Base-by-base conservation (phyloP, 2,329 filamentous ascomycete genomes). In the Colletotrichum zoysiae region DNA sequence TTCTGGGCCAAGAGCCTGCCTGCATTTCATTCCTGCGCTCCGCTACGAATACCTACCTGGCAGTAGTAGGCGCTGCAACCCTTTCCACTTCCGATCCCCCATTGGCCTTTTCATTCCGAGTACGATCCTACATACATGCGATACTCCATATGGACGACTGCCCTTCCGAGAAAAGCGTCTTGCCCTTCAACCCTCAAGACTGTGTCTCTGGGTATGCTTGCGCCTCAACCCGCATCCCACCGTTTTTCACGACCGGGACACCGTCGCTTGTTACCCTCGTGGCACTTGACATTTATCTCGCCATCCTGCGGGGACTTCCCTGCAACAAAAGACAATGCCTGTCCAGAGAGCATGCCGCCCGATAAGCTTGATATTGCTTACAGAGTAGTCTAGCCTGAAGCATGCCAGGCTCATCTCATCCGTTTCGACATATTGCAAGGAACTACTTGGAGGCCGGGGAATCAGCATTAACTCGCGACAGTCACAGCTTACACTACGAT, bases 361-460 rank as follows among this genome's bases (percentile, higher is more conserved):
- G 35, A 70, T 61, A 57, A 56, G 48, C 55, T 70, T 46, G 38
- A 40, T 48, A n/a, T 48, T 42, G 38, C 46, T 46, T 20, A 30
- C 30, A 30, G 30, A 30, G 30, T 30, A 68, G 30, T 59, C 65
- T 53, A 35, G 38, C 46, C 38, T 70, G 55, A 65, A 50, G 70
- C 70, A 56, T 65, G 65, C 38, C 59, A 70, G 55, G 33, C 70
- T 70, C 60, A 70, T 72, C 66, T 65, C 40, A 56, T 72, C 56
- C 23, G 33, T 65, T 60, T 57, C 55, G 67, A 56, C 53, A 44
- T 20, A 51, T 56, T 60, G 40, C 48, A 59, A 65, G 70, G 60
- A 61, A 44, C 66, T 40, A 59, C 48, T 56, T 50, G 35, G 30
- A 30, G 61, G 12, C 18, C 1, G 50, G 40, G 46, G 55, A 40